These are phyloP conservation scores for Rhodotorula sp. DNA, from an alignment of 1,284 basidiomycete genomes.

Conservation along the genomic window DNA sequence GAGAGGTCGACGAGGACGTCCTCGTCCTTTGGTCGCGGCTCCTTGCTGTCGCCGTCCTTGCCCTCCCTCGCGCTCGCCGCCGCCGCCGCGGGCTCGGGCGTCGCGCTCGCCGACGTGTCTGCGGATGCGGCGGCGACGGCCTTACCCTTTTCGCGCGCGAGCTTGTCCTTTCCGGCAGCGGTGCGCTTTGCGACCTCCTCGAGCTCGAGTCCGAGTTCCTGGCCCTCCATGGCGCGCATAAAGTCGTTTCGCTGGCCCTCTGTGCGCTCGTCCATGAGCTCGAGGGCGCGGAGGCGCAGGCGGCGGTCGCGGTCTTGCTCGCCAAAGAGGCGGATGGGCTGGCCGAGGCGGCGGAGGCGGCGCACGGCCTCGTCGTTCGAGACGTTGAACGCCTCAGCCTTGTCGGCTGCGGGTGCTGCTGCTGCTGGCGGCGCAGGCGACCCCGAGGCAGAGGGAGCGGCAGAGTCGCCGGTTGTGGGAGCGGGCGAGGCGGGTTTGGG, in stretches of 20 bases:
- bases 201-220: slow-evolving; percentile 64
- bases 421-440: not conserved
- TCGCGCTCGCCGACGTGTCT: slow-evolving; percentile 49
- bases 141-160: slow-evolving; percentile 18
- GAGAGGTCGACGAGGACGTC: slow-evolving; percentile 69
- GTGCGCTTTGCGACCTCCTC: slow-evolving; percentile 65
- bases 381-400: slow-evolving; percentile 68
- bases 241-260: slow-evolving; percentile 81
- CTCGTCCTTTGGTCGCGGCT: slow-evolving; percentile 47
- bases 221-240: slow-evolving; percentile 79
- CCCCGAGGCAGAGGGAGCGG: not conserved
- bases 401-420: slow-evolving; percentile 46
- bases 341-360: slow-evolving; percentile 82
- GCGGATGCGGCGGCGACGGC: slow-evolving; percentile 18
- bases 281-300: slow-evolving; percentile 83
- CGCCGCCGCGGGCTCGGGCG: slow-evolving; percentile 42
- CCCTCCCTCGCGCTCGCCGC: slow-evolving; percentile 57
- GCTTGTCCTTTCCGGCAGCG: slow-evolving; percentile 1
- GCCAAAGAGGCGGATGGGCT: slow-evolving; percentile 92
- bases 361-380: slow-evolving; percentile 89
- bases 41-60: slow-evolving; percentile 36
- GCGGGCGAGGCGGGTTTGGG: slow-evolving; percentile 37
- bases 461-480: slow-evolving; percentile 27
- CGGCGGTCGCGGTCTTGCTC: slow-evolving; percentile 92
- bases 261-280: slow-evolving; percentile 76